Evolutionary conservation across 2,329 filamentous ascomycete genomes (phyloP).

Genomic region (Penicillium polonicum): DNA sequence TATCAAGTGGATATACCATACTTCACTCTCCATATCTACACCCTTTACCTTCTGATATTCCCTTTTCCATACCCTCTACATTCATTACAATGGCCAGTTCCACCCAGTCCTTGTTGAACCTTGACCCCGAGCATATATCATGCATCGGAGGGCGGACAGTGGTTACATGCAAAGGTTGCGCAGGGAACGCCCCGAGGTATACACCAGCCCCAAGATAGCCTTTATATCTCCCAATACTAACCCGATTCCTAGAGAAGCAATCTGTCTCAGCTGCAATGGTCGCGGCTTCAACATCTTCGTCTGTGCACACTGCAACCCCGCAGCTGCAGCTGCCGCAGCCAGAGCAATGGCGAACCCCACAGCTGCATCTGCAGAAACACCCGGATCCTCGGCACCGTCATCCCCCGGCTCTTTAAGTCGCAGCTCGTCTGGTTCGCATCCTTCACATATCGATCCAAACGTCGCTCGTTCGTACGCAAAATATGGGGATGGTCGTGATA

Average conservation of each 20-base stretch:
- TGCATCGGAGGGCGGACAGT: conserved; percentile 37
- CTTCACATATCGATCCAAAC: conserved; percentile 19
- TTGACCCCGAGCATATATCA: conserved; percentile 35
- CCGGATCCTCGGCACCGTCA: conserved; percentile 21
- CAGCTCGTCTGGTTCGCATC: conserved; percentile 29
- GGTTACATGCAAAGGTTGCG: conserved; percentile 37
- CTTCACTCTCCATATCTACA: not conserved
- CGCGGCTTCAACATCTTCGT: conserved; percentile 34
- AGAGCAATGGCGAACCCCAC: conserved; percentile 16
- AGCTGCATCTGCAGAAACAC: conserved; percentile 20
- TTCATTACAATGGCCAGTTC: conserved; percentile 22
- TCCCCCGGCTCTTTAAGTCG: conserved; percentile 29
- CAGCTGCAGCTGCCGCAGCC: conserved; percentile 16
- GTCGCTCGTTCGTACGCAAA: conserved; percentile 13
- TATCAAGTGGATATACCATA: not conserved
- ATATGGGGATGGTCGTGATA: conserved; percentile 17
- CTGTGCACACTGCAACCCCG: conserved; percentile 34
- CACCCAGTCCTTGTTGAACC: conserved; percentile 16
- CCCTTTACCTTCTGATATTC: conserved; percentile 1
- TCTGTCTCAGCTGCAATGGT: conserved; percentile 31
- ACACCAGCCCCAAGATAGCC: not conserved
- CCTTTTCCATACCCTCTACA: not conserved
- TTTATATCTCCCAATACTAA: not conserved
- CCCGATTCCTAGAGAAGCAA: conserved; percentile 19
- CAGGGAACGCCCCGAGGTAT: conserved; percentile 40